Conservation (phyloP, 805 yeast species). For the Kuraishia capsulata region DNA sequence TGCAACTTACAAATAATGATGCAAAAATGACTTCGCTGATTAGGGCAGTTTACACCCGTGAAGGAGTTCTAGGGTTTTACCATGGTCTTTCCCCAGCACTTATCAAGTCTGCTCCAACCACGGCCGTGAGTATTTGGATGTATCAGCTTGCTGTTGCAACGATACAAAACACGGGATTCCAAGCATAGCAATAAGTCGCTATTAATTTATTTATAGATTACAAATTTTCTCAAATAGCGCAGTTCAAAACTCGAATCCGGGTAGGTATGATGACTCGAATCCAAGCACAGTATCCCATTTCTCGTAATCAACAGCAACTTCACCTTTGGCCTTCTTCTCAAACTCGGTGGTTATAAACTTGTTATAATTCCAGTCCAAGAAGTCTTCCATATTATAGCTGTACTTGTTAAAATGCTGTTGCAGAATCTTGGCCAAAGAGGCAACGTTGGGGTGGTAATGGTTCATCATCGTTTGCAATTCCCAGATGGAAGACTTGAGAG, state of each 20-base stretch:
- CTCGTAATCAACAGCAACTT: conserved; percentile 75
- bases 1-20: conserved; percentile 43
- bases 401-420: conserved; percentile 83
- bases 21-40: conserved; percentile 15
- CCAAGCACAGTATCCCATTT: conserved; percentile 32
- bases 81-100: conserved; percentile 67
- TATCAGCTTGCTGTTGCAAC: conserved; percentile 20
- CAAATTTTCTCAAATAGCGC: too few species aligned
- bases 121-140: conserved; percentile 26
- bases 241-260: neutral
- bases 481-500: conserved; percentile 86
- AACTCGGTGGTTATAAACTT: conserved; percentile 56
- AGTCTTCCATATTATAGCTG: conserved; percentile 85
- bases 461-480: conserved; percentile 65
- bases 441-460: conserved; percentile 94
- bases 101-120: conserved; percentile 72
- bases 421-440: conserved; percentile 82
- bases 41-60: conserved; percentile 33
- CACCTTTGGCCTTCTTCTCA: conserved; percentile 54
- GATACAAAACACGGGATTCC: neutral
- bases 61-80: conserved; percentile 65
- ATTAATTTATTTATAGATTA: neutral
- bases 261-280: conserved; percentile 5
- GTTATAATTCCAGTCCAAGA: conserved; percentile 82
- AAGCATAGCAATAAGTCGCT: too few species aligned